Evolutionary conservation across 805 yeast genomes (phyloP), one percentile per base, ranked within the genome.

Genomic region (Candida oleophila): DNA sequence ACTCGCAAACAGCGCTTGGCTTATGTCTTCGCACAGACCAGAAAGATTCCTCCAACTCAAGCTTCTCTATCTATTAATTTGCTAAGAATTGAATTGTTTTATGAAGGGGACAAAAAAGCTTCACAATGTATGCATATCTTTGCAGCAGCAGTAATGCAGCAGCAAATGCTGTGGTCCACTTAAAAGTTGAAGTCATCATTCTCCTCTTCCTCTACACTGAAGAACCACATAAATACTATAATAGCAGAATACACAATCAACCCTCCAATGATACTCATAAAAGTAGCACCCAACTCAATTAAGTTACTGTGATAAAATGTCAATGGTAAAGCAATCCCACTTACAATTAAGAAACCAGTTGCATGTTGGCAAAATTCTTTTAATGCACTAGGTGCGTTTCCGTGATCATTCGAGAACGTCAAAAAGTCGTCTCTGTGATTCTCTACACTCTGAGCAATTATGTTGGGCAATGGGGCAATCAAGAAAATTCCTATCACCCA

Each of bases 191-290:
- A 72, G 50, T 72, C 77, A 47, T 72, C 76, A 49, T 68, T 69
- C 34, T 70, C 74, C 39, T 72, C 77, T 46, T 73, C 76, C 36
- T 60, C 65, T 44, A 70, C 74, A 48, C 72, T 68, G 61, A 73
- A 73, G 50, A 73, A 72, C 77, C 77, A 72, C 32, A 71, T 69
- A 53, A 73, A 73, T 38, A 70, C 65, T 34, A 71, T 65, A 35
- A 73, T 73, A 49, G 70, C 77, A 20, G 62, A 60, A 54, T 73
- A 73, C n/a, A 73, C 77, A 18, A 71, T 69, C 43, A 71, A 56
- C 25, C 77, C 77, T 14, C 77, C 77, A 34, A 61, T 48, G 14
- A 69, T 66, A 62, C 77, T 71, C 77, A 73, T 72, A 35, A 69
- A 47, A 66, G 61, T 60, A 4, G 74, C 60, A 5, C 76, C 76